Evolutionary conservation across 441 rosid species (phyloP).

Genomic region (Aquilaria agallochum): DNA sequence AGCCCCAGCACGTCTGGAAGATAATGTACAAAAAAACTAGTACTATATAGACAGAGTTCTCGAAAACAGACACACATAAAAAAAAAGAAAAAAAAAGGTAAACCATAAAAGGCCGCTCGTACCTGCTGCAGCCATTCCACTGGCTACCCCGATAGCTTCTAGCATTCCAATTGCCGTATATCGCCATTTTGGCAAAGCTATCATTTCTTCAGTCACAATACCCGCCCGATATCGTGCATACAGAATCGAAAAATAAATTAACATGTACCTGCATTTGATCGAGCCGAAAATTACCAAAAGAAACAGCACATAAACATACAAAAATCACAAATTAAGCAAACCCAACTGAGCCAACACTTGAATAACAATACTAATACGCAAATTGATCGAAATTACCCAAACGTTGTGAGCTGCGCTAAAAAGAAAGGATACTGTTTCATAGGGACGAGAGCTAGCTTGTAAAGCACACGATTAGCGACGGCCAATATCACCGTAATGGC

Average conservation of each 20-base stretch:
- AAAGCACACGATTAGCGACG: slow-evolving; percentile 80
- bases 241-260: slow-evolving; percentile 63
- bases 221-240: slow-evolving; percentile 52
- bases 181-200: slow-evolving; percentile 61
- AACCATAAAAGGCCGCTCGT: not conserved
- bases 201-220: slow-evolving; percentile 70
- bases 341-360: too few relatives aligned
- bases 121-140: slow-evolving; percentile 96
- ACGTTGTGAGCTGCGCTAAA: slow-evolving; percentile 75
- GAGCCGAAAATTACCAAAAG: not conserved
- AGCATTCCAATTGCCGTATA: slow-evolving; percentile 62
- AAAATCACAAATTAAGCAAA: not conserved
- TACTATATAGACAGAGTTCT: too few relatives aligned
- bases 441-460: slow-evolving; percentile 94
- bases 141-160: slow-evolving; percentile 74
- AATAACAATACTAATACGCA: too few relatives aligned
- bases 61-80: too few relatives aligned
- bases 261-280: slow-evolving; percentile 46
- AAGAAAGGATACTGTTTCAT: slow-evolving; percentile 86
- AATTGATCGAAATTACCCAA: slow-evolving; percentile 41
- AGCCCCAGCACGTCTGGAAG: too few relatives aligned
- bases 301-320: not conserved
- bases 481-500: slow-evolving; percentile 47
- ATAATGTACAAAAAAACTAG: too few relatives aligned
- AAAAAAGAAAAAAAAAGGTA: not conserved